Base-by-base conservation (phyloP, 352 stramenopile genomes). In the Phytophthora hybrid region DNA sequence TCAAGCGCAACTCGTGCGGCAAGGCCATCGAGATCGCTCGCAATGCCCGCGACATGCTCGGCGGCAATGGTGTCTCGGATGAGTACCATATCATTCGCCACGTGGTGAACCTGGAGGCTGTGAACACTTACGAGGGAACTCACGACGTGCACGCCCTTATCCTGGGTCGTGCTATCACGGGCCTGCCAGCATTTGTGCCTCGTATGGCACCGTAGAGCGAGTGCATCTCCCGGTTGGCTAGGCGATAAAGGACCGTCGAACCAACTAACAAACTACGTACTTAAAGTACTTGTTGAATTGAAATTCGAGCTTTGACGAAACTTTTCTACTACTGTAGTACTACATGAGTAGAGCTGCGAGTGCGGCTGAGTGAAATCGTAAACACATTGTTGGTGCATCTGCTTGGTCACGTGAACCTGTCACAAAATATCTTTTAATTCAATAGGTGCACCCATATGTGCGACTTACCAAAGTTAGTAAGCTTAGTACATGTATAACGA, bases 91-190 rank as follows among this genome's bases (percentile, higher is more conserved):
- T 99, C 63, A 99, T 99, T 71, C 94, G 98, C 53, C 97, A 99
- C 77, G 79, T 98, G 31, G 96, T 99, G 75, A 99, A 99, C 73
- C 84, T 99, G 47, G 98, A 99, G 81, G 97, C 97, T 21, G 98
- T 99, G 37, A 99, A 99, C 86, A 99, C 98, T 19, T 99, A 99
- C 84, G 98, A 99, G 83, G 98, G 98, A 56, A 99, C 98, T 26
- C 97, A 99, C 78, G 98, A 99, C 79, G 89, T 99, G 39, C 98
- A 99, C 80, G 97, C 97, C 44, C 86, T 99, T n/a, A 99, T 99
- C 74, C 86, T 99, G 6, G 98, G 98, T 23, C 87, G 97, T 19
- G 96, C 96, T 57, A 99, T 99, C 82, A 99, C 97, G 11, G 97
- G 95, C 19, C 96, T 99, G 59, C 91, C 95, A 23, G 82, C 95